A percentile compares a stretch with the other conserved stretches of the same genome.
These are phyloP conservation scores for Claviceps paspali DNA, from an alignment of 2,329 filamentous ascomycete species.

Conservation along the genomic window DNA sequence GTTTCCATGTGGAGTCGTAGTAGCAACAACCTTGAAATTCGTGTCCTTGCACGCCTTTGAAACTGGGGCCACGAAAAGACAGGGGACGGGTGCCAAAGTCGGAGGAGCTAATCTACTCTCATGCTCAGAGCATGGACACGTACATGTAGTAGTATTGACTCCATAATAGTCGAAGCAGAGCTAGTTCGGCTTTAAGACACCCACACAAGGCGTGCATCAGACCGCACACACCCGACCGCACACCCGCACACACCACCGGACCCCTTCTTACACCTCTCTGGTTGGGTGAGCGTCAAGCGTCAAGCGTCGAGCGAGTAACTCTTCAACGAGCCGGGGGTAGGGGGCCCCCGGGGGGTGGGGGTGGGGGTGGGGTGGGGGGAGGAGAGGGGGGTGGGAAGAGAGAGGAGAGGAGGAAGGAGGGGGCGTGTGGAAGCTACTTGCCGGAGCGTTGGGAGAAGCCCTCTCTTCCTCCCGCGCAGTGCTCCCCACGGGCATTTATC, in stretches of 20 bases:
- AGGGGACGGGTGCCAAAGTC: constrained; percentile 3
- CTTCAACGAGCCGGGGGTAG: too few relatives aligned
- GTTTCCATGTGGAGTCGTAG: constrained; percentile 1
- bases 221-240: constrained; percentile 1
- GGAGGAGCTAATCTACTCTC: constrained; percentile 6
- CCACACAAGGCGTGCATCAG: constrained; percentile 1
- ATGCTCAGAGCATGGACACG: constrained; percentile 4
- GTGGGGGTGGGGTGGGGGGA: too few relatives aligned
- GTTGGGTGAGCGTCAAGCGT: too few relatives aligned
- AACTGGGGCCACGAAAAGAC: constrained; percentile 1
- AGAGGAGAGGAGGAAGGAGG: too few relatives aligned
- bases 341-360: too few relatives aligned
- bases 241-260: too few relatives aligned
- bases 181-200: constrained; percentile 3
- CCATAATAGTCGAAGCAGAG: constrained; percentile 1
- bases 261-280: not conserved
- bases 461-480: not conserved
- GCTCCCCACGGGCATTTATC: constrained; percentile 1
- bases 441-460: not conserved
- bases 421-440: constrained; percentile 1
- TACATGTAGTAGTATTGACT: not conserved
- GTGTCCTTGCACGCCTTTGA: not conserved
- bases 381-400: too few relatives aligned
- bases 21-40: not conserved
- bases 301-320: too few relatives aligned